Evolutionary conservation across 257 asterid species (phyloP).

Genomic region (Solanum pinnatisectum): DNA sequence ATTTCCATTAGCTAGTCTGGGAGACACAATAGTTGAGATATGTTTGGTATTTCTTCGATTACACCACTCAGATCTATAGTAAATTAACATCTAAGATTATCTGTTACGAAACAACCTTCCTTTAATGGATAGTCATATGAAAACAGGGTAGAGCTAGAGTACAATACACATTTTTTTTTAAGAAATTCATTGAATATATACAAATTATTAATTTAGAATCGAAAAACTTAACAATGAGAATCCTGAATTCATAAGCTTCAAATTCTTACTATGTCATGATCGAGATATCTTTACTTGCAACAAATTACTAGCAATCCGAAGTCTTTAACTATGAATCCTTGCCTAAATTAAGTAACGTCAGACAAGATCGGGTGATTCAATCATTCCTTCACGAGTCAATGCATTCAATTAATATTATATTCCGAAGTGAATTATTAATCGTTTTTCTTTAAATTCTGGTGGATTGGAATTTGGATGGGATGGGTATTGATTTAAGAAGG

Average conservation of each 20-base stretch:
- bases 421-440: not conserved
- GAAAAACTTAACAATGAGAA: fast-evolving
- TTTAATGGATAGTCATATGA: no score
- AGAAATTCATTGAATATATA: no score
- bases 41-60: not conserved
- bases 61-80: not conserved
- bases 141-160: not conserved
- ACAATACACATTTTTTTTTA: no score
- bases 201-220: not conserved
- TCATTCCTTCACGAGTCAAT: not conserved
- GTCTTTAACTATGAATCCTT: not conserved
- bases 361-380: not conserved
- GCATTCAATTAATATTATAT: not conserved
- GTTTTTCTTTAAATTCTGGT: not conserved
- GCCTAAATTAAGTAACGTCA: not conserved
- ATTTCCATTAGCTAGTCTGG: not conserved
- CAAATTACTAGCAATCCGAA: not conserved
- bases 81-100: not conserved
- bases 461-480: no score
- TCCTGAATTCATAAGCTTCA: no score
- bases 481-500: not conserved
- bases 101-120: no score
- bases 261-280: no score
- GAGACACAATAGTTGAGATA: not conserved
- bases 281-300: not conserved